Evolutionary conservation across 2,329 filamentous ascomycete species (phyloP).

Genomic region (Ophiobolus disseminans): DNA sequence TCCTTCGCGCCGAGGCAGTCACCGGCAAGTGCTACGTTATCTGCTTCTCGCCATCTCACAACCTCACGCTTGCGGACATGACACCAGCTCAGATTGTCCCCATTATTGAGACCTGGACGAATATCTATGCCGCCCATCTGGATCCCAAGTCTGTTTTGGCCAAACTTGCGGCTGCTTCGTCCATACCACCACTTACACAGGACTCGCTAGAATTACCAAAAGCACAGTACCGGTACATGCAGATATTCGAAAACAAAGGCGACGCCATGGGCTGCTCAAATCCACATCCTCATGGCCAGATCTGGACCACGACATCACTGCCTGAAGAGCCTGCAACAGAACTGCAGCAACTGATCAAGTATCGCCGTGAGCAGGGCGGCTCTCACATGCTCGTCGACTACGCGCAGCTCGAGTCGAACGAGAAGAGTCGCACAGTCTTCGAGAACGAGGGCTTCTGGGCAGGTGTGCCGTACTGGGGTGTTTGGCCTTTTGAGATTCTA

Average conservation of each 20-base stretch:
- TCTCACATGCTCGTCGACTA: conserved; percentile 86
- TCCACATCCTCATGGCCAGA: conserved; percentile 94
- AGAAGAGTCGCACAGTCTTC: conserved; percentile 85
- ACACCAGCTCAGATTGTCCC: conserved; percentile 76
- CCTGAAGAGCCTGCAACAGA: conserved; percentile 89
- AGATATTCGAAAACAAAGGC: conserved; percentile 99
- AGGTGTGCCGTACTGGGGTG: conserved; percentile 96
- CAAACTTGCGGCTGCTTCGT: conserved; percentile 54
- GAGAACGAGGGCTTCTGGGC: conserved; percentile 86
- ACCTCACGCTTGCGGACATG: conserved; percentile 93
- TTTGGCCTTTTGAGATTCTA: conserved; percentile 97
- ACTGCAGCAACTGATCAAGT: conserved; percentile 77
- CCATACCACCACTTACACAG: conserved; percentile 56
- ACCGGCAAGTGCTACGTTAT: conserved; percentile 97
- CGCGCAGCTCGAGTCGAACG: conserved; percentile 78
- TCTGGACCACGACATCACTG: conserved; percentile 91
- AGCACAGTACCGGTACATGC: conserved; percentile 92
- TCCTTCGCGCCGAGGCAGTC: conserved; percentile 83
- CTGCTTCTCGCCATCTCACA: conserved; percentile 89
- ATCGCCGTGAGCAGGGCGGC: conserved; percentile 74
- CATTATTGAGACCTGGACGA: conserved; percentile 88
- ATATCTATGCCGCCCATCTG: conserved; percentile 84
- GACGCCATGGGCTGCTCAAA: conserved; percentile 98
- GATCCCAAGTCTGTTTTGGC: conserved; percentile 72
- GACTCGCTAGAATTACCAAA: conserved; percentile 61